phyloP scores from a whole-genome alignment of 345 rosid species.

The Euphorbia peplus region DNA sequence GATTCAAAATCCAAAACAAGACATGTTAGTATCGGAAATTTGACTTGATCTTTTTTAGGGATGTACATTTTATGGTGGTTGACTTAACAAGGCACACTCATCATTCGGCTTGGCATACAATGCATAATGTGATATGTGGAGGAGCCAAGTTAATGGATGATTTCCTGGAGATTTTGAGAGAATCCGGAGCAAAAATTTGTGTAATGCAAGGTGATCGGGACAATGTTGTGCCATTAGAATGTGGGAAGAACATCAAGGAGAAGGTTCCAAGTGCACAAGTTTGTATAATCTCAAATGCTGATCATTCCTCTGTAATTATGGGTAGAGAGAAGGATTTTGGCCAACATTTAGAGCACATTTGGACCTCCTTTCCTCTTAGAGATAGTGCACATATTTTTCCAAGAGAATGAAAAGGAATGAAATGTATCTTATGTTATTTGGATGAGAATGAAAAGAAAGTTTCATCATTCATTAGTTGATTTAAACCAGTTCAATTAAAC shows the following conservation, averaged over 20 bases:
- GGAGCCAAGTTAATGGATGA: constrained; percentile 59
- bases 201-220: constrained; percentile 62
- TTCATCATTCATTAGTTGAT: no score
- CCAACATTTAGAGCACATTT: constrained; percentile 41
- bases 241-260: constrained; percentile 45
- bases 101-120: constrained; percentile 72
- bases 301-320: constrained; percentile 49
- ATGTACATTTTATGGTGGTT: constrained; percentile 33
- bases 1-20: background rate
- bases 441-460: no score
- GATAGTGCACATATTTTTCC: no score
- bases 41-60: constrained; percentile 28
- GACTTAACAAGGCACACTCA: constrained; percentile 74
- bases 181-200: constrained; percentile 34
- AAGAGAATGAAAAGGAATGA: no score
- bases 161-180: constrained; percentile 37
- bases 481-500: no score
- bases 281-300: constrained; percentile 35
- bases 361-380: constrained; percentile 32
- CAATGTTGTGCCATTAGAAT: constrained; percentile 50
- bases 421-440: no score
- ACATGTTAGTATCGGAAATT: no score
- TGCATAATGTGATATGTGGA: constrained; percentile 81
- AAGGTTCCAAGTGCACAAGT: constrained; percentile 46
- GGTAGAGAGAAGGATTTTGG: constrained; percentile 51